Evolutionary conservation across 805 yeast species (phyloP), one percentile per base, ranked within the genome.

Genomic region (Candida quercuum): DNA sequence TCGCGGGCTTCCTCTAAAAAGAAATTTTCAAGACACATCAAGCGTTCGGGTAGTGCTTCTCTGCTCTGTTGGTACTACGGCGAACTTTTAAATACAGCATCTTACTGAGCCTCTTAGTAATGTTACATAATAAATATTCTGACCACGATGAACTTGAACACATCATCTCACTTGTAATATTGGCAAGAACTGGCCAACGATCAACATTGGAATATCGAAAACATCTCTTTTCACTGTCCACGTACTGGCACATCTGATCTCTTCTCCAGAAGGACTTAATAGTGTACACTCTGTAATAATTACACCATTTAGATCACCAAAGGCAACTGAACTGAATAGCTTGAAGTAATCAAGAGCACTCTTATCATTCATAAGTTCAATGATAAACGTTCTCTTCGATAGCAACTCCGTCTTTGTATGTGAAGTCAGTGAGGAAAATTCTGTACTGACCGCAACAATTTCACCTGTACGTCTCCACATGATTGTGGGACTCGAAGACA

Each of bases 391-490:
- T 37, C 86, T 61, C 45, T 76, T 73, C 6, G 78, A 66, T 3
- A 83, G 52, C 9, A 84, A 59, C 30, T 79, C 78, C 41, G 72
- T 68, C 45, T 72, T 64, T 10, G 75, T 68, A 56, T 79, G 76
- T 1, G 86, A 85, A 6, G 89, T 74, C 44, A 86, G 62, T 3
- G 79, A 74, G 22, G 83, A 74, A 51, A 86, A 75, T 49, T 85
- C 93, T 45, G 80, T 78, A 5, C 88, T 81, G 9, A 83, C 75
- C 8, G 85, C 85, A 10, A 84, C 88, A 29, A 86, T 78, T 54
- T 86, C 94, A 9, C 94, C 94, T 0, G 94, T 82, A 28, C 95
- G 64, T 49, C 95, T 67, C 95, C 95, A 86, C 45, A 85, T 80
- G 14, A 84, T 78, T 3, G 91, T 81, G 1, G 95, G 95, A 2